Conservation (phyloP, 352 stramenopile genomes). For the Globisporangium barbulae region DNA sequence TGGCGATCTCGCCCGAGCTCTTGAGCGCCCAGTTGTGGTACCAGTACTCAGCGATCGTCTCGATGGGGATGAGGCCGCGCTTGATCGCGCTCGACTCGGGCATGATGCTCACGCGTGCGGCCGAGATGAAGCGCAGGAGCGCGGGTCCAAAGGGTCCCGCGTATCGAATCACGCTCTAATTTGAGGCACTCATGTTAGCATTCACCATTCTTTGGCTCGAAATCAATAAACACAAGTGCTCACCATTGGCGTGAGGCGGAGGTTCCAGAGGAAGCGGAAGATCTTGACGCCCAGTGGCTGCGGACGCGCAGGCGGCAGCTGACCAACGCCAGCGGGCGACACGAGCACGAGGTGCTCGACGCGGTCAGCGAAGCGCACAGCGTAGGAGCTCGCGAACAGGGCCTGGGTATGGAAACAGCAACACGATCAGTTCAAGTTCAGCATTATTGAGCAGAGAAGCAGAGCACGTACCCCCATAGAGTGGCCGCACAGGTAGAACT, state of each 20-base stretch:
- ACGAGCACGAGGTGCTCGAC: constrained; percentile 60
- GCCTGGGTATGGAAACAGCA: constrained; percentile 23
- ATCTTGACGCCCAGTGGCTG: constrained; percentile 35
- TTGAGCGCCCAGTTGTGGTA: constrained; percentile 80
- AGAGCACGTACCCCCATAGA: constrained; percentile 49
- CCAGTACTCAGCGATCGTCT: constrained; percentile 50
- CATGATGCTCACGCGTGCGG: constrained; percentile 46
- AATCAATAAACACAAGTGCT: not conserved
- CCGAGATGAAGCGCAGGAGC: constrained; percentile 45
- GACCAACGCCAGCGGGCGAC: constrained; percentile 54
- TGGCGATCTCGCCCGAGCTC: constrained; percentile 58
- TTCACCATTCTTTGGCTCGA: not conserved
- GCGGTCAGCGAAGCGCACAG: constrained; percentile 34
- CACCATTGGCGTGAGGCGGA: constrained; percentile 59
- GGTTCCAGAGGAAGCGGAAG: constrained; percentile 48
- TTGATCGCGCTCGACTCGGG: constrained; percentile 60
- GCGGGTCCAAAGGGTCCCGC: constrained; percentile 49
- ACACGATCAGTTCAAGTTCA: not conserved
- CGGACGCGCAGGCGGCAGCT: constrained; percentile 27
- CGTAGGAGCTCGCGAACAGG: constrained; percentile 59
- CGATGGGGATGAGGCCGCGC: constrained; percentile 34
- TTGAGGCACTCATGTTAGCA: not conserved
- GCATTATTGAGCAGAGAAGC: not conserved
- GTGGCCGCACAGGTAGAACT: constrained; percentile 56
- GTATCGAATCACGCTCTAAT: constrained; percentile 41